Conservation (phyloP, 1,139 yeast species). For the Lodderomyces metapsilosis region DNA sequence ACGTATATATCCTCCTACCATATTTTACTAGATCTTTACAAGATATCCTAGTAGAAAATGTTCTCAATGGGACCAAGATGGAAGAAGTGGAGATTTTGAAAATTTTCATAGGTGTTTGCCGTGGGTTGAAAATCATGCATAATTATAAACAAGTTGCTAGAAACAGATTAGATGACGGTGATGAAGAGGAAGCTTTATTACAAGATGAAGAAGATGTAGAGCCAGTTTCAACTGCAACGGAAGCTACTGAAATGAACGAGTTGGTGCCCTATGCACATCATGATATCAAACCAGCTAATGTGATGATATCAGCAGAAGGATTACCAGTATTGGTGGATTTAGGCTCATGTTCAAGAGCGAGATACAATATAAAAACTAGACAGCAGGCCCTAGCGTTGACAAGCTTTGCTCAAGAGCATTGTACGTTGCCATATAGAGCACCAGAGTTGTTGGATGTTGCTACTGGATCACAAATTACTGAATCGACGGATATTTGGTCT, state of each 20-base stretch:
- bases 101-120: conserved; percentile 65
- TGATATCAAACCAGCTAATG: conserved; percentile 86
- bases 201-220: conserved; percentile 11
- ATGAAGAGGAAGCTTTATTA: conserved; percentile 20
- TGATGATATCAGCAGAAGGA: conserved; percentile 74
- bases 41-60: conserved; percentile 66
- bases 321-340: conserved; percentile 80
- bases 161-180: conserved; percentile 24
- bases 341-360: conserved; percentile 75
- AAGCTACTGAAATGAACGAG: conserved; percentile 52
- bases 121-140: conserved; percentile 79
- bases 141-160: conserved; percentile 44
- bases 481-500: conserved; percentile 86
- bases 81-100: conserved; percentile 59
- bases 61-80: conserved; percentile 50
- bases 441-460: conserved; percentile 85
- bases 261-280: conserved; percentile 77
- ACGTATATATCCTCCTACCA: conserved; percentile 77
- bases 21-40: conserved; percentile 72
- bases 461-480: conserved; percentile 61
- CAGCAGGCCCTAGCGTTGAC: conserved; percentile 75
- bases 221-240: conserved; percentile 11
- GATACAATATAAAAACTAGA: conserved; percentile 52
- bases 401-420: conserved; percentile 81
- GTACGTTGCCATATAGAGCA: conserved; percentile 85